phyloP scores from a whole-genome alignment of 2,329 filamentous ascomycete species.

The Madurella fahalii region DNA sequence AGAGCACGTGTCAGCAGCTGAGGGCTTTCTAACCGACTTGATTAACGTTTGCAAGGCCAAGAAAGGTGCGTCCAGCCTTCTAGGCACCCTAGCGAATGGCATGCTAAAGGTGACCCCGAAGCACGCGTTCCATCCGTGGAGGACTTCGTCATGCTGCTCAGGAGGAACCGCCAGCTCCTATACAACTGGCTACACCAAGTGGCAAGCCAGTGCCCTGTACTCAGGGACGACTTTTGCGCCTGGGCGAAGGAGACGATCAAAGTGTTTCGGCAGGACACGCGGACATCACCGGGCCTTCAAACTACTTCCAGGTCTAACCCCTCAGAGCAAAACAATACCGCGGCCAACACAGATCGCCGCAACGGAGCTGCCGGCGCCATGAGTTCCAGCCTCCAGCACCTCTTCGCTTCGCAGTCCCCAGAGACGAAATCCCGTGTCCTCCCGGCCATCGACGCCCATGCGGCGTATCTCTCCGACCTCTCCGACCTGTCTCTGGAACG shows the following conservation, averaged over 20 bases:
- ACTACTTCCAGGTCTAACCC: constrained; percentile 8
- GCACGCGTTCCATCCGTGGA: constrained; percentile 56
- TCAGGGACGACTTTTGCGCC: constrained; percentile 55
- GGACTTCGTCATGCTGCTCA: constrained; percentile 66
- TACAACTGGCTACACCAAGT: constrained; percentile 71
- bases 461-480: constrained; percentile 54
- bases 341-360: constrained; percentile 2
- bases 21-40: constrained; percentile 67
- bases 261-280: constrained; percentile 45
- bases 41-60: constrained; percentile 55
- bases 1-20: constrained; percentile 61
- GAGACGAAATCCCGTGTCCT: constrained; percentile 45
- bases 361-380: constrained; percentile 39
- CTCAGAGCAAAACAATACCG: constrained; percentile 15
- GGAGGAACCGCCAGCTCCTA: constrained; percentile 57
- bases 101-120: constrained; percentile 30
- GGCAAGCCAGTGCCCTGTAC: constrained; percentile 61
- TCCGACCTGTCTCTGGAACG: constrained; percentile 49
- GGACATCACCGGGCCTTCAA: neutral
- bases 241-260: constrained; percentile 57
- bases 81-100: neutral
- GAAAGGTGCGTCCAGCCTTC: constrained; percentile 23
- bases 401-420: constrained; percentile 45
- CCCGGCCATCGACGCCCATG: constrained; percentile 55
- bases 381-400: constrained; percentile 36